These are phyloP conservation scores for Talaromyces amestolkiae DNA, from an alignment of 2,329 filamentous ascomycete genomes.

Conservation along the genomic window DNA sequence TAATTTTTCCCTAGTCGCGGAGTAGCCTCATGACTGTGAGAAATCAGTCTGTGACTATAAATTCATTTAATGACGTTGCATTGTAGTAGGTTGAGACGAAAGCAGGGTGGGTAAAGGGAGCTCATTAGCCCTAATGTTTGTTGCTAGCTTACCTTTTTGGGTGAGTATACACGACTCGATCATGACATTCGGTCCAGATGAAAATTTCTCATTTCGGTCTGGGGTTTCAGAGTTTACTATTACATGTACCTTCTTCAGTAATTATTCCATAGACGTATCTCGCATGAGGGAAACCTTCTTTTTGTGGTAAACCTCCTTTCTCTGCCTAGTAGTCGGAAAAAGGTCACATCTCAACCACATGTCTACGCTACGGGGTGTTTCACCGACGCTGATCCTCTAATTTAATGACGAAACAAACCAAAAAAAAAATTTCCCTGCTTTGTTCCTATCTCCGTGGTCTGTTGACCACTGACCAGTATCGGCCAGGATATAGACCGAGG, in stretches of 20 bases:
- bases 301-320: neutral
- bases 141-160: neutral
- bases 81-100: neutral
- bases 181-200: neutral
- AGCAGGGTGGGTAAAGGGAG: neutral
- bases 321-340: neutral
- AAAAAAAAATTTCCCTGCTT: neutral
- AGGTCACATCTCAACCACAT: neutral
- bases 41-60: too few relatives aligned
- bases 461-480: neutral
- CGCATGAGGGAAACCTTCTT: neutral
- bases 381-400: neutral
- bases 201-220: neutral
- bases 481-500: neutral
- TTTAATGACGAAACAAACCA: neutral
- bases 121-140: neutral
- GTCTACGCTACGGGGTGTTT: neutral
- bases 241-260: neutral
- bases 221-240: neutral
- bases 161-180: neutral
- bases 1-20: neutral
- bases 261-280: neutral
- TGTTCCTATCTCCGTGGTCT: neutral
- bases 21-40: neutral
- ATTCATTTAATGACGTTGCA: slow-evolving; percentile 3